Evolutionary conservation across 2,329 filamentous ascomycete genomes (phyloP).

Genomic region (Fusarium caatingaense): DNA sequence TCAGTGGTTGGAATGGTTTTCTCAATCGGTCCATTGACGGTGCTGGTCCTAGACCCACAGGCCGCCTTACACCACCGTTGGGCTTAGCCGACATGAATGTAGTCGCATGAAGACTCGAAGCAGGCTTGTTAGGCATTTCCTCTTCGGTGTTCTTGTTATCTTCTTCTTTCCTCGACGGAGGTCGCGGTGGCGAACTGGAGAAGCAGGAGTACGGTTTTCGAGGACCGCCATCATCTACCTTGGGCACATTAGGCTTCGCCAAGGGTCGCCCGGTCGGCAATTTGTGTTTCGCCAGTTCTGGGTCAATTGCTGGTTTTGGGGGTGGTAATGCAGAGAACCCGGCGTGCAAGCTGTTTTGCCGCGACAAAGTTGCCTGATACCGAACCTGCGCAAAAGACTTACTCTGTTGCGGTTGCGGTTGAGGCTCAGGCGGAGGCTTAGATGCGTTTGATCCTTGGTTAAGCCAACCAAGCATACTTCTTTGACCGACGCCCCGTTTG

Average conservation of each 20-base stretch:
- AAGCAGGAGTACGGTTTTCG: conserved; percentile 65
- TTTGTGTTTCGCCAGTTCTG: conserved; percentile 54
- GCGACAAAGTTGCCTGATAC: conserved; percentile 44
- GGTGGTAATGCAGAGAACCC: conserved; percentile 2
- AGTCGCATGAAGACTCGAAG: conserved; percentile 63
- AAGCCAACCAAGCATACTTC: conserved; percentile 58
- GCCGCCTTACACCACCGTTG: conserved; percentile 56
- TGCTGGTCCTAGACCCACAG: conserved; percentile 58
- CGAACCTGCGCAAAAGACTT: conserved; percentile 40
- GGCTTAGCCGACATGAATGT: conserved; percentile 58
- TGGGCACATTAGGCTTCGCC: conserved; percentile 48
- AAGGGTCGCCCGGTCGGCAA: conserved; percentile 54
- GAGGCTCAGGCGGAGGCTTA: conserved; percentile 18
- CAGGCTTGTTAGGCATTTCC: conserved; percentile 49
- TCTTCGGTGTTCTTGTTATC: conserved; percentile 43
- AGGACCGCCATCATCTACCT: conserved; percentile 44
- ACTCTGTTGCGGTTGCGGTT: conserved; percentile 25
- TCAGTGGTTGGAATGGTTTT: conserved; percentile 69
- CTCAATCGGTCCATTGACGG: conserved; percentile 62
- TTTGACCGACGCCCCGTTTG: conserved; percentile 54
- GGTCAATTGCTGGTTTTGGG: conserved; percentile 44
- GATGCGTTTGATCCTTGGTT: conserved; percentile 39
- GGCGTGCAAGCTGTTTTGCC: conserved; percentile 28
- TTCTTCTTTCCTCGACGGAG: conserved; percentile 38
- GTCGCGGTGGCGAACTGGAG: conserved; percentile 66